Base-by-base conservation (phyloP, 352 stramenopile species). In the Globisporangium paroecandrum region DNA sequence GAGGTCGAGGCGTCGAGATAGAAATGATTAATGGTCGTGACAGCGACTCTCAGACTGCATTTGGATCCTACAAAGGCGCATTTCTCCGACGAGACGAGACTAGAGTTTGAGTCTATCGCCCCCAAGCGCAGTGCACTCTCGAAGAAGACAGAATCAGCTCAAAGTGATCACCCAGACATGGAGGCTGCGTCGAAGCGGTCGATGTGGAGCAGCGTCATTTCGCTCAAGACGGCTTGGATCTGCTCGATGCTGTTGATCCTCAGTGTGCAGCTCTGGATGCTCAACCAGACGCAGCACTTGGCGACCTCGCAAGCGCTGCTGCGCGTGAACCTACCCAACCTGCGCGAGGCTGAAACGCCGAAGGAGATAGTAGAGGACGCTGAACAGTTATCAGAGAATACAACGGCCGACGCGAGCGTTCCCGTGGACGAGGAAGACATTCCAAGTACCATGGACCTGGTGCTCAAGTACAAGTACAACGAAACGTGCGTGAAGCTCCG, bases 401-500 rank as follows among this genome's bases (percentile, higher is more conserved):
- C 53, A 13, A 0, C 25, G 8, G n/a, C 5, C 5, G 20, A 5
- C 1, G 2, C 20, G 6, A 38, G 32, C 12, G 20, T 34, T 18
- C 5, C 56, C 13, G 8, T 32, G 9, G 41, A 41, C 15, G 43
- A 43, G 2, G 36, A 43, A 24, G 58, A 64, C 15, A 10, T 38
- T 9, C 22, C 7, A 18, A 64, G 41, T 13, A 24, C 58, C 7
- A n/a, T 64, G n/a, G 60, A 59, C 29, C 7, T 58, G 10, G 47
- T 22, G 29, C 60, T 66, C 27, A 43, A 58, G 51, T 43, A 66
- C 13, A 53, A 62, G 12, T 71, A 68, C 59, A 47, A 62, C 46
- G 69, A 75, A n/a, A 24, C n/a, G 4, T 77, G 62, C 36, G 64
- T 75, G 24, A 36, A 53, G 53, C 56, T 77, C 5, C 56, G 25